phyloP scores from a whole-genome alignment of 306 rosid species.

The Cucurbita argyrosperma region DNA sequence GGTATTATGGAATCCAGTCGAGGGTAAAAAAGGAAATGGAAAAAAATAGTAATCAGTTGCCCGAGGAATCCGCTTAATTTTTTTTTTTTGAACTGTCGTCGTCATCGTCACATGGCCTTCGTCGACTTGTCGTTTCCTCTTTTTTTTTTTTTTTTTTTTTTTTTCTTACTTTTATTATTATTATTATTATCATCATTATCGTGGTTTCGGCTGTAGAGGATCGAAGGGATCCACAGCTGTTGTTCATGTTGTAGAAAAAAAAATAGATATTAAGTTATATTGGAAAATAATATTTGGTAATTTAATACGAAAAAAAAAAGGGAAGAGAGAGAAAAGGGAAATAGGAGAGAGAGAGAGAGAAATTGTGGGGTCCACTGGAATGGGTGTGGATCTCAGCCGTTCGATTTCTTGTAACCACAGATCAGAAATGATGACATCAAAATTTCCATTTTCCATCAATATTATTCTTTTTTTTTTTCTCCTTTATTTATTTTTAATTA shows the following conservation, averaged over 20 bases:
- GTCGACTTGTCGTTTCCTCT: neutral
- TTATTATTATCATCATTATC: neutral
- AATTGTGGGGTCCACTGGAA: slow-evolving; percentile 50
- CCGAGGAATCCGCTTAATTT: slow-evolving; percentile 56
- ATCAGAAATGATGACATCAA: slow-evolving; percentile 8
- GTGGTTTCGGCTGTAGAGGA: slow-evolving; percentile 21
- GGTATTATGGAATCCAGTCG: slow-evolving; percentile 60
- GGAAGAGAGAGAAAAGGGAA: slow-evolving; percentile 1
- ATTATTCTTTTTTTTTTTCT: neutral
- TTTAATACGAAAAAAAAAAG: slow-evolving; percentile 16
- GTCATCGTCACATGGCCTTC: slow-evolving; percentile 15
- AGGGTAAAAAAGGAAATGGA: slow-evolving; percentile 45
- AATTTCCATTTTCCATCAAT: neutral
- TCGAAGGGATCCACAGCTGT: slow-evolving; percentile 8
- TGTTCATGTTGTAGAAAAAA: slow-evolving; percentile 23
- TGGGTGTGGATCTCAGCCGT: slow-evolving; percentile 38
- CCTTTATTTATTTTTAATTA: neutral
- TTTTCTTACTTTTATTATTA: neutral
- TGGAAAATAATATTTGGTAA: neutral
- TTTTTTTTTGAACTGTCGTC: neutral
- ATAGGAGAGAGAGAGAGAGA: no score
- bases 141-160: neutral
- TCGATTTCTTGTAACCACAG: slow-evolving; percentile 11
- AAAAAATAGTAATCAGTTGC: neutral
- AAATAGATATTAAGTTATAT: slow-evolving; percentile 16